Base-by-base conservation (phyloP, 306 rosid genomes). In the Prunus fruticosa region DNA sequence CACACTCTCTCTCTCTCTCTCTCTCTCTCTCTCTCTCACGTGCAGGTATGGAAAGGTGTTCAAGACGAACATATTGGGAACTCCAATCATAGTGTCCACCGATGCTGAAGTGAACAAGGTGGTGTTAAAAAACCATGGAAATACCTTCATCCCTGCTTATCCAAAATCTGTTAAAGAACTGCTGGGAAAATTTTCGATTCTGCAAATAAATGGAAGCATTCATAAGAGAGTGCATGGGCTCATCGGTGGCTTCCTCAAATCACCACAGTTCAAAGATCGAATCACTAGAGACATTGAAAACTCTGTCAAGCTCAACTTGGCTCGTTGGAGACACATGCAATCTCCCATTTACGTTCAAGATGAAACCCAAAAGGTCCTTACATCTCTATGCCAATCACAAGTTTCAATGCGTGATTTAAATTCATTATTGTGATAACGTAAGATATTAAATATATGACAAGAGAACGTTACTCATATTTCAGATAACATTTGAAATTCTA, bases 1-100 rank as follows among this genome's bases (percentile, higher is more conserved):
- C 43, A 38, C 43, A n/a, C 34, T 27, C 7, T 41, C 38, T 53
- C 15, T 73, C 3, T 41, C 12, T 49, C 8, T 27, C 1, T 30
- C 32, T 28, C 8, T 63, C 34, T 60, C 7, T 50, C 38, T 53
- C 15, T 72, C 3, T 41, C 12, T 49, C 8, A 27, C 28, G 2
- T 25, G 27, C 83, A 95, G 97, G 84, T 92, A 95, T 16, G 99
- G 99, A 57, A 79, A 80, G 61, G 99, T 95, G 87, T 95, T 95
- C 62, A 92, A 76, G 78, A 92, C 99, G 1, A 73, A 84, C 80
- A 88, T 92, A 11, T 34, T 95, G 82, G 99, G 99, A 76, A 95
- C 86, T 62, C 87, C 85, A 13, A 88, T 95, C 75, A 89, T 95
- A 79, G 86, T 90, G 41, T 95, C 98, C 0, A 92, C 97, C 2